phyloP scores from a whole-genome alignment of 2,329 filamentous ascomycete genomes.

The Calonectria honghensis region DNA sequence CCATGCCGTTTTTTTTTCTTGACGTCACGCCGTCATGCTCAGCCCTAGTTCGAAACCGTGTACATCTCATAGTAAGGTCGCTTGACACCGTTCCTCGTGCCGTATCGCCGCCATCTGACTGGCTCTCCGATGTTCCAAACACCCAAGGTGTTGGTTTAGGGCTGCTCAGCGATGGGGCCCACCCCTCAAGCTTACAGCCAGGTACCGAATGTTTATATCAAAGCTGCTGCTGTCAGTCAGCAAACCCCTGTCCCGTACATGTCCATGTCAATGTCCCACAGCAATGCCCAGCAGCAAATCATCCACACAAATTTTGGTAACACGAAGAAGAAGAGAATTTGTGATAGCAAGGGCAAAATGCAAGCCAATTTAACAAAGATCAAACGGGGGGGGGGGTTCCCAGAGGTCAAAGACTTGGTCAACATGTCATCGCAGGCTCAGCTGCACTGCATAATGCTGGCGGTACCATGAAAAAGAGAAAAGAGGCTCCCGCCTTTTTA shows the following conservation, averaged over 20 bases:
- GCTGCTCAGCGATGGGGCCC: slow-evolving; percentile 10
- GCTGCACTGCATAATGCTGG: slow-evolving; percentile 33
- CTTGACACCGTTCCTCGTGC: slow-evolving; percentile 45
- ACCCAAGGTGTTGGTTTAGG: slow-evolving; percentile 35
- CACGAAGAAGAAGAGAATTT: neutral
- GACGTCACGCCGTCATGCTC: slow-evolving; percentile 49
- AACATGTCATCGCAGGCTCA: slow-evolving; percentile 51
- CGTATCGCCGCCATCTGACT: slow-evolving; percentile 50
- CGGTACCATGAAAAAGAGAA: slow-evolving; percentile 36
- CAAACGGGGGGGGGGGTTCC: slow-evolving; percentile 3
- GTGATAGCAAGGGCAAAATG: neutral
- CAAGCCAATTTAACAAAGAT: neutral
- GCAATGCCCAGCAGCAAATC: slow-evolving; percentile 38
- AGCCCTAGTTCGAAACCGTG: slow-evolving; percentile 15
- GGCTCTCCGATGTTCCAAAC: slow-evolving; percentile 41
- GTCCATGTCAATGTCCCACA: slow-evolving; percentile 50
- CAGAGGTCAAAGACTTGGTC: slow-evolving; percentile 33
- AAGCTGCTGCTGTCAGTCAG: slow-evolving; percentile 31
- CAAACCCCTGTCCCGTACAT: slow-evolving; percentile 44
- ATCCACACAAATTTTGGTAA: slow-evolving; percentile 38
- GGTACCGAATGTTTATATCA: slow-evolving; percentile 46
- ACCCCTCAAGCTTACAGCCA: slow-evolving; percentile 32
- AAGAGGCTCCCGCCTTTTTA: slow-evolving; percentile 44
- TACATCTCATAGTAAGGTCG: slow-evolving; percentile 42
- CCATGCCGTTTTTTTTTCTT: slow-evolving; percentile 12